Evolutionary conservation across 2,329 filamentous ascomycete species (phyloP).

Genomic region (Microcyclosporella mali): DNA sequence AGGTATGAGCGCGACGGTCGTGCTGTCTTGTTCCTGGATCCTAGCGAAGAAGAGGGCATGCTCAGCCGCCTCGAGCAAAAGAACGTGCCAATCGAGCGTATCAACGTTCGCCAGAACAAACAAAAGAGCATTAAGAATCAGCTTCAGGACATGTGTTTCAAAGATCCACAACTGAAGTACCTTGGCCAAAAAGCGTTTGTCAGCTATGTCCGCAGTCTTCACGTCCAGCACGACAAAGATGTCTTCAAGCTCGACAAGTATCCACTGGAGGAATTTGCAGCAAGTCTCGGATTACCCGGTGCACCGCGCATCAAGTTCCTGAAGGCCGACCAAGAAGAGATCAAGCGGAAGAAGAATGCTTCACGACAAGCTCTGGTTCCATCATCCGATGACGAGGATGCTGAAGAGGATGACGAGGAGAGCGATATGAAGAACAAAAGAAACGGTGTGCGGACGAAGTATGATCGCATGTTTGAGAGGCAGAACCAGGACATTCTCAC

Average conservation of each 20-base stretch:
- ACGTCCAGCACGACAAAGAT: conserved; percentile 85
- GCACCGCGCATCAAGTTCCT: conserved; percentile 89
- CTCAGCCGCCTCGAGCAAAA: conserved; percentile 75
- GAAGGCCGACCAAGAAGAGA: conserved; percentile 81
- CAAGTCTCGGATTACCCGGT: conserved; percentile 80
- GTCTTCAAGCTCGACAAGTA: conserved; percentile 80
- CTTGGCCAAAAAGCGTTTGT: conserved; percentile 93
- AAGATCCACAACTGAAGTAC: conserved; percentile 89
- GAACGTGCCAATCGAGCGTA: conserved; percentile 79
- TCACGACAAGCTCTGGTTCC: conserved; percentile 55
- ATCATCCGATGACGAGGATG: conserved; percentile 55
- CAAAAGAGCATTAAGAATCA: conserved; percentile 78
- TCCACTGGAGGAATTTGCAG: conserved; percentile 77
- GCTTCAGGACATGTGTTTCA: conserved; percentile 91
- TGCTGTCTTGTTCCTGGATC: conserved; percentile 85
- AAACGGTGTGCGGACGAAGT: conserved; percentile 80
- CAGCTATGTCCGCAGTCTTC: conserved; percentile 77
- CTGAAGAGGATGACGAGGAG: conserved; percentile 47
- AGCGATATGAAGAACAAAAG: conserved; percentile 46
- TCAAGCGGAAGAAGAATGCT: conserved; percentile 82
- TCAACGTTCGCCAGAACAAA: conserved; percentile 84
- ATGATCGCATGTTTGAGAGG: conserved; percentile 96
- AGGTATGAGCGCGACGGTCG: conserved; percentile 81
- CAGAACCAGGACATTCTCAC: conserved; percentile 93
- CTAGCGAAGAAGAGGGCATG: conserved; percentile 91